Conservation (phyloP, 2,329 filamentous ascomycete genomes). For the Colletotrichum sansevieriae region DNA sequence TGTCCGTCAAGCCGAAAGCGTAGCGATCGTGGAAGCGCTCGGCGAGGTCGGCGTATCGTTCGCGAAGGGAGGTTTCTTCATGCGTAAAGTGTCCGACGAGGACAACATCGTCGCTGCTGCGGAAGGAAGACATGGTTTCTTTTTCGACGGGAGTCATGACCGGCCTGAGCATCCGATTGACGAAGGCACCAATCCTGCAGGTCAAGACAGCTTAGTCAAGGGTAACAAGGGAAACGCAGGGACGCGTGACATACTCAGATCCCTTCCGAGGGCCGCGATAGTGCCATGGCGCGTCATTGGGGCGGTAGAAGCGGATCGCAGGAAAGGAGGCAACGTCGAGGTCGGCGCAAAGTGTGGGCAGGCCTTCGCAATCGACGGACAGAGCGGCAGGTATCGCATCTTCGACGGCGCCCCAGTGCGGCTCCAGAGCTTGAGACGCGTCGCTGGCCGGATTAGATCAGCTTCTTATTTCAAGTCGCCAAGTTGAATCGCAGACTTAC, state of each 20-base stretch:
- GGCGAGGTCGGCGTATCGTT: conserved; percentile 52
- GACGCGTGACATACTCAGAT: conserved; percentile 48
- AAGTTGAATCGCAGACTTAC: background rate
- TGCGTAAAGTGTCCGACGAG: conserved; percentile 55
- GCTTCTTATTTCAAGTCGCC: too few species aligned
- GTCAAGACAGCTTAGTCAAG: conserved; percentile 28
- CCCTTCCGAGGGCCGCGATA: conserved; percentile 60
- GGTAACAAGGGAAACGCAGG: background rate
- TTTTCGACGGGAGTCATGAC: conserved; percentile 46
- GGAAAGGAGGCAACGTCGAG: conserved; percentile 60
- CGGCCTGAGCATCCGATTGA: conserved; percentile 48
- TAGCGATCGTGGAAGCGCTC: conserved; percentile 55
- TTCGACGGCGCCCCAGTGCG: conserved; percentile 51
- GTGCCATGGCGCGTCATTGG: conserved; percentile 49
- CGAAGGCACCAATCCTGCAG: conserved; percentile 47
- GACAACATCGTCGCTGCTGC: conserved; percentile 56
- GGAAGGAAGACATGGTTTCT: conserved; percentile 50
- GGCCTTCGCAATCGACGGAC: conserved; percentile 57
- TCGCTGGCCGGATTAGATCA: conserved; percentile 44
- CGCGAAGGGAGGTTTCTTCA: conserved; percentile 47
- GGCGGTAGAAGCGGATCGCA: conserved; percentile 58
- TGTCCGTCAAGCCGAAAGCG: conserved; percentile 53
- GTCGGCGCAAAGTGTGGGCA: conserved; percentile 55
- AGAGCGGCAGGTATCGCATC: conserved; percentile 45
- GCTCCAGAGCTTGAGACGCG: conserved; percentile 50